A percentile compares a stretch with the other conserved stretches of the same genome.
These are phyloP conservation scores for Aspergillus olivimuriae DNA, from an alignment of 495 filamentous ascomycete species.

Conservation along the genomic window DNA sequence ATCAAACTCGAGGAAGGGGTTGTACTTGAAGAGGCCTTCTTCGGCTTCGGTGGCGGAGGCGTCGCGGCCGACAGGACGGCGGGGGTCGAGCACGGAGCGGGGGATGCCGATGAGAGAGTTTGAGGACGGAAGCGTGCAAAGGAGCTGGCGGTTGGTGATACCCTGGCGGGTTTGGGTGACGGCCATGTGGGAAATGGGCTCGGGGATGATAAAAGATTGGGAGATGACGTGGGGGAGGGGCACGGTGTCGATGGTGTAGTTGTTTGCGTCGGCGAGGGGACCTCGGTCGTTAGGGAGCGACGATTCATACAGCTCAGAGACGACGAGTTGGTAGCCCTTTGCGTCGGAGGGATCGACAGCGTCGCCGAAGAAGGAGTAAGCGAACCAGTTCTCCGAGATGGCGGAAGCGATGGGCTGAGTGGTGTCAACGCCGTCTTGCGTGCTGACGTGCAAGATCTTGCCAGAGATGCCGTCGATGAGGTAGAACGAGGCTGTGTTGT, in stretches of 20 bases:
- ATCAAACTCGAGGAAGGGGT: conserved; percentile 73
- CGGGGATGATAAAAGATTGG: conserved; percentile 71
- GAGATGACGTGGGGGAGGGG: conserved; percentile 64
- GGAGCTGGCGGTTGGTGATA: conserved; percentile 76
- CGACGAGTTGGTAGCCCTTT: conserved; percentile 80
- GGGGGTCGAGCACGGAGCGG: conserved; percentile 69
- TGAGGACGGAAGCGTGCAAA: conserved; percentile 65
- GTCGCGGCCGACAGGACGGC: conserved; percentile 82
- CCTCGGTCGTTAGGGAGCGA: conserved; percentile 78
- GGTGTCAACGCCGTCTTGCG: conserved; percentile 68
- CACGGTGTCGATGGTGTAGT: conserved; percentile 59
- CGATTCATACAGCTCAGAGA: conserved; percentile 89
- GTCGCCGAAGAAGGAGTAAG: conserved; percentile 77
- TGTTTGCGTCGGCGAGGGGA: conserved; percentile 55
- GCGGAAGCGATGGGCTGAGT: conserved; percentile 66
- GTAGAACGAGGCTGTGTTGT: conserved; percentile 61
- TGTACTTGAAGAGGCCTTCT: conserved; percentile 77
- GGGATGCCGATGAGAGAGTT: conserved; percentile 76
- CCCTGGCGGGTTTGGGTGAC: conserved; percentile 90
- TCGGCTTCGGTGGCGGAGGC: conserved; percentile 69
- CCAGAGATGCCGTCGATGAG: conserved; percentile 86
- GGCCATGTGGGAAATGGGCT: conserved; percentile 68
- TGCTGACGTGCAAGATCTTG: conserved; percentile 61
- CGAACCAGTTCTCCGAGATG: conserved; percentile 92
- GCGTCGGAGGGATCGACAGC: conserved; percentile 46